These are phyloP conservation scores for Pseudocercospora vitis DNA, from an alignment of 2,329 filamentous ascomycete genomes.

Conservation along the genomic window DNA sequence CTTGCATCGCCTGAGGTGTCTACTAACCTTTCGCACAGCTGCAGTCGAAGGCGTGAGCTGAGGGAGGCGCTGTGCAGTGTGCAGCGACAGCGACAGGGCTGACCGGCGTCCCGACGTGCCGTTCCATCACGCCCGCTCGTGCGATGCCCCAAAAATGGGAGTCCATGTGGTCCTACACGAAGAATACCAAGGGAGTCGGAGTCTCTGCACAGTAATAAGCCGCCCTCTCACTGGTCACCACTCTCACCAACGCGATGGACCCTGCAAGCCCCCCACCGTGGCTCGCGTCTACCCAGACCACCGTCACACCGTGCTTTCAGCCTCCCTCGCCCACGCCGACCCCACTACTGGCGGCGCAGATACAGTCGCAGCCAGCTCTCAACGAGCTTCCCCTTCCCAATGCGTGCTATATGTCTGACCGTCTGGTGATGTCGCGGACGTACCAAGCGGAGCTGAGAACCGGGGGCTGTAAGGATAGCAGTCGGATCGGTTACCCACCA, in stretches of 20 bases:
- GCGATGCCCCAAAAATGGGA: slow-evolving; percentile 8
- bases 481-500: no score
- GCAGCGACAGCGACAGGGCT: slow-evolving; percentile 5
- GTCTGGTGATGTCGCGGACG: no score
- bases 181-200: not conserved
- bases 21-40: slow-evolving; percentile 14
- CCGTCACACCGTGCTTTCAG: slow-evolving; percentile 10
- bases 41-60: slow-evolving; percentile 11
- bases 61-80: not conserved
- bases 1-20: slow-evolving; percentile 16
- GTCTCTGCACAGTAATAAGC: slow-evolving; percentile 9
- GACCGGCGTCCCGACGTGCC: slow-evolving; percentile 10
- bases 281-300: not conserved
- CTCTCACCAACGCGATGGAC: slow-evolving; percentile 1
- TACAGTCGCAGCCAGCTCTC: not conserved
- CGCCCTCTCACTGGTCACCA: slow-evolving; percentile 4
- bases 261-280: slow-evolving; percentile 20
- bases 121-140: slow-evolving; percentile 8
- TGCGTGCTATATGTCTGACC: not conserved
- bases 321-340: slow-evolving; percentile 17
- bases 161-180: not conserved
- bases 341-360: slow-evolving; percentile 6
- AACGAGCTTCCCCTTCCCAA: not conserved
- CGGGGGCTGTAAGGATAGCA: no score
- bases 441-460: no score